Percentiles rank a stretch among this genome's conserved stretches.
phyloP scores from a whole-genome alignment of 2,329 filamentous ascomycete genomes.

The Clarireedia monteithiana region DNA sequence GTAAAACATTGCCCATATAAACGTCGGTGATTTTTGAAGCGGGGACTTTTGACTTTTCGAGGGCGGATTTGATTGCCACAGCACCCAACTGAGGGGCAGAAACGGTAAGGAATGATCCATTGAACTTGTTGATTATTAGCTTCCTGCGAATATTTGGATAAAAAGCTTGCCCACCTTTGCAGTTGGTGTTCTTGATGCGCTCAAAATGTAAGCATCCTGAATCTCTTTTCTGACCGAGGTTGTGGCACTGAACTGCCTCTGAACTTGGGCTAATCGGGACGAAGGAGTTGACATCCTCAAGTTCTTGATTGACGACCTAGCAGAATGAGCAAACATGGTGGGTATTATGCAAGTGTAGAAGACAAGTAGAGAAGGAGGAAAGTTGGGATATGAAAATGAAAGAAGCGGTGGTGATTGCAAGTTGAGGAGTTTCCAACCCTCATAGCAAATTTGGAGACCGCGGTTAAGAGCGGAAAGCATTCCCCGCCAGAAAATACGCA shows the following conservation, averaged over 20 bases:
- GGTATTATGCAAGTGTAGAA: neutral
- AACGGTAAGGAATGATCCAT: conserved; percentile 79
- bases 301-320: conserved; percentile 20
- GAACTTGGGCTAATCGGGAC: conserved; percentile 37
- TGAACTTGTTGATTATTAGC: conserved; percentile 58
- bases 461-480: conserved; percentile 4
- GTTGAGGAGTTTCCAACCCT: too few relatives aligned
- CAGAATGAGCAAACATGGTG: conserved; percentile 27
- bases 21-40: conserved; percentile 77
- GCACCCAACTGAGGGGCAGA: conserved; percentile 84
- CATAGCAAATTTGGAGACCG: neutral
- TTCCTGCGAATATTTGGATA: neutral
- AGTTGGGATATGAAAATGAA: neutral
- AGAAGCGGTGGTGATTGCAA: neutral
- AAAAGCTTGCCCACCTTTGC: conserved; percentile 55
- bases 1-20: conserved; percentile 95
- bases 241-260: conserved; percentile 44
- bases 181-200: conserved; percentile 81
- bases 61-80: conserved; percentile 81
- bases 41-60: conserved; percentile 80
- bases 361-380: neutral
- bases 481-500: neutral
- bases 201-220: conserved; percentile 88
- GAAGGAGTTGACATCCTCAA: conserved; percentile 15
- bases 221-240: conserved; percentile 53